These are phyloP conservation scores for Hirsutella rhossiliensis DNA, from an alignment of 2,329 filamentous ascomycete genomes.

Conservation along the genomic window DNA sequence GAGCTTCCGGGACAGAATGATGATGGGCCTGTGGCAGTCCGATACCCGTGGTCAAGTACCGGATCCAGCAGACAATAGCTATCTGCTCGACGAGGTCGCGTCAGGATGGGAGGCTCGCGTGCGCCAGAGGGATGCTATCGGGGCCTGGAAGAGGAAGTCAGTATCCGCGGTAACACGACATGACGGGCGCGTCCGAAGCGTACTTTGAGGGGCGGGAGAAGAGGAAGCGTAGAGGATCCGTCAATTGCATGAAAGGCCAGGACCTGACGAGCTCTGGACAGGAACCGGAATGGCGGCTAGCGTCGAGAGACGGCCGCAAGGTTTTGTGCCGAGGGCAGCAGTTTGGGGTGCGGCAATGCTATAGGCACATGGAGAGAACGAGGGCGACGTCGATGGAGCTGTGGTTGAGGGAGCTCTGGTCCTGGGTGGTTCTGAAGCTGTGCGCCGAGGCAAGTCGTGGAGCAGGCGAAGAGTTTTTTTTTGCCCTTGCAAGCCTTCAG, in stretches of 20 bases:
- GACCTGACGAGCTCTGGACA: neutral
- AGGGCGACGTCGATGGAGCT: neutral
- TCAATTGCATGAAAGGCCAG: slow-evolving; percentile 72
- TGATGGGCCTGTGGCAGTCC: slow-evolving; percentile 63
- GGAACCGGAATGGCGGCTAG: neutral
- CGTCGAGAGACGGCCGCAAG: neutral
- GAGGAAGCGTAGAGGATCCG: slow-evolving; percentile 83
- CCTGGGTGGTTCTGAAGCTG: neutral
- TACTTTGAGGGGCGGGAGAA: slow-evolving; percentile 84
- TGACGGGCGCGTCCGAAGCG: slow-evolving; percentile 16
- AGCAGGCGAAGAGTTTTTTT: neutral
- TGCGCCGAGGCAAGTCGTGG: neutral
- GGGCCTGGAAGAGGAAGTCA: slow-evolving; percentile 27
- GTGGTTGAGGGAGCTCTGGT: neutral
- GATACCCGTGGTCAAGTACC: slow-evolving; percentile 76
- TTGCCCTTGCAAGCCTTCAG: neutral
- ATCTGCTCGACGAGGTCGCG: slow-evolving; percentile 9
- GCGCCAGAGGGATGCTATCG: slow-evolving; percentile 44
- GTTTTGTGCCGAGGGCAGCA: neutral
- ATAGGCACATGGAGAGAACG: neutral
- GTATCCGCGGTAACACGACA: neutral
- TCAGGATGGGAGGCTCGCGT: slow-evolving; percentile 3
- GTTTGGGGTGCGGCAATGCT: neutral
- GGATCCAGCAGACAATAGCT: slow-evolving; percentile 47
- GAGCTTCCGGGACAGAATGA: slow-evolving; percentile 76